These are phyloP conservation scores for Candida odintsovae DNA, from an alignment of 805 yeast species.

Conservation along the genomic window DNA sequence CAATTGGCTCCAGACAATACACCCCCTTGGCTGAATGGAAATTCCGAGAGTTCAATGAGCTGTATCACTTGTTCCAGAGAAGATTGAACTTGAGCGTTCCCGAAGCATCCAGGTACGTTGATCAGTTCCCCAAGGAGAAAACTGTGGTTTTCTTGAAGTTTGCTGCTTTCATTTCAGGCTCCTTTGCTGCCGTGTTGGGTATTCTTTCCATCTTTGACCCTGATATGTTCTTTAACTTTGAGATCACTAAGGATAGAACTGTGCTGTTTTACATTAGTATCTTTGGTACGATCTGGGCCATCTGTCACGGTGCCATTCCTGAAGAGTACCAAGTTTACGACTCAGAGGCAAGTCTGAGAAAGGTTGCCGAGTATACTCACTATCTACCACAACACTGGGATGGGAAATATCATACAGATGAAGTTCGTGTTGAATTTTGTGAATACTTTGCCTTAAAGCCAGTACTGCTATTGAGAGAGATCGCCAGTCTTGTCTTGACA, in stretches of 20 bases:
- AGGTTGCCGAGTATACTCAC: slow-evolving; percentile 84
- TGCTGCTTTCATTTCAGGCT: slow-evolving; percentile 73
- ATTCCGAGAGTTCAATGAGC: slow-evolving; percentile 87
- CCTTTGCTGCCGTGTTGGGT: slow-evolving; percentile 84
- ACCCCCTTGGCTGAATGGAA: slow-evolving; percentile 96
- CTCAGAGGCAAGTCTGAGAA: slow-evolving; percentile 80
- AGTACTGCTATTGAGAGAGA: slow-evolving; percentile 65
- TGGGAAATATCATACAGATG: slow-evolving; percentile 75
- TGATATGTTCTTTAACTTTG: slow-evolving; percentile 85
- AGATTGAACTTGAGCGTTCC: slow-evolving; percentile 72
- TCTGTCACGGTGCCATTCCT: slow-evolving; percentile 66
- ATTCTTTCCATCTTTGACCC: slow-evolving; percentile 76
- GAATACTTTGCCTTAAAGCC: slow-evolving; percentile 69
- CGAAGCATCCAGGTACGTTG: slow-evolving; percentile 76
- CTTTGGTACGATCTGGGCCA: slow-evolving; percentile 84
- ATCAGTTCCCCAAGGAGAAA: slow-evolving; percentile 86
- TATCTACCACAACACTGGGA: slow-evolving; percentile 87
- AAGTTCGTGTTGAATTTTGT: slow-evolving; percentile 79
- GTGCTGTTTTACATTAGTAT: slow-evolving; percentile 84
- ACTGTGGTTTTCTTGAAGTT: slow-evolving; percentile 51
- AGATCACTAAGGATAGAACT: slow-evolving; percentile 73
- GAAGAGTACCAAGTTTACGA: slow-evolving; percentile 73
- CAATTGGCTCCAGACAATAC: slow-evolving; percentile 78
- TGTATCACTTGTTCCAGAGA: slow-evolving; percentile 80
- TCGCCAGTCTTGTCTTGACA: slow-evolving; percentile 73